Evolutionary conservation across 2,329 filamentous ascomycete genomes (phyloP).

Genomic region (Arthrobotrys conoides): DNA sequence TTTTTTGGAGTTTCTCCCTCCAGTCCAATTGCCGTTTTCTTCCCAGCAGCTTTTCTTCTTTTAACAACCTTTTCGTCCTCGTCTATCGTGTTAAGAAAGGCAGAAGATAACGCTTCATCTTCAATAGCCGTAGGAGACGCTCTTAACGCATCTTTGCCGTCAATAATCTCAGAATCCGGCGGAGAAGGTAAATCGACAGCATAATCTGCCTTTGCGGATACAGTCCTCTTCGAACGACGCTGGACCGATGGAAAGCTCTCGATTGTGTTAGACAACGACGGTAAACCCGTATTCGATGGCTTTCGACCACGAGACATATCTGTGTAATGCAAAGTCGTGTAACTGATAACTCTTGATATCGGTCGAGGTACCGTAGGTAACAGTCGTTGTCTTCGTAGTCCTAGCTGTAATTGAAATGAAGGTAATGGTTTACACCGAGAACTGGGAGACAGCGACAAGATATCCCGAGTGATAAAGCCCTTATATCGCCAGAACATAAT

Average conservation of each 20-base stretch:
- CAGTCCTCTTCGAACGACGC: constrained; percentile 19
- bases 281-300: neutral
- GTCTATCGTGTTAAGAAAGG: neutral
- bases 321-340: neutral
- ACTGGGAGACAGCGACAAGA: neutral
- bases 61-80: constrained; percentile 10
- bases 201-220: constrained; percentile 35
- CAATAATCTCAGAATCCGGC: constrained; percentile 24
- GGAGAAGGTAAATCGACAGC: constrained; percentile 29
- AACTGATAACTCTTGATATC: neutral
- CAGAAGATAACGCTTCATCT: constrained; percentile 38
- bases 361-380: neutral
- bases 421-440: neutral
- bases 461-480: neutral
- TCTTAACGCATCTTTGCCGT: constrained; percentile 23
- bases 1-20: constrained; percentile 10
- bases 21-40: neutral
- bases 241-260: neutral
- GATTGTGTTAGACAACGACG: neutral
- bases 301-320: constrained; percentile 36
- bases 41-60: constrained; percentile 8
- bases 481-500: constrained; percentile 16
- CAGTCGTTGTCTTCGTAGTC: neutral
- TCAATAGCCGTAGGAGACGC: constrained; percentile 31
- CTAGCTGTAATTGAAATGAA: neutral